These are phyloP conservation scores for Chaetothyriales sp. DNA, from an alignment of 2,329 filamentous ascomycete species.

Conservation along the genomic window DNA sequence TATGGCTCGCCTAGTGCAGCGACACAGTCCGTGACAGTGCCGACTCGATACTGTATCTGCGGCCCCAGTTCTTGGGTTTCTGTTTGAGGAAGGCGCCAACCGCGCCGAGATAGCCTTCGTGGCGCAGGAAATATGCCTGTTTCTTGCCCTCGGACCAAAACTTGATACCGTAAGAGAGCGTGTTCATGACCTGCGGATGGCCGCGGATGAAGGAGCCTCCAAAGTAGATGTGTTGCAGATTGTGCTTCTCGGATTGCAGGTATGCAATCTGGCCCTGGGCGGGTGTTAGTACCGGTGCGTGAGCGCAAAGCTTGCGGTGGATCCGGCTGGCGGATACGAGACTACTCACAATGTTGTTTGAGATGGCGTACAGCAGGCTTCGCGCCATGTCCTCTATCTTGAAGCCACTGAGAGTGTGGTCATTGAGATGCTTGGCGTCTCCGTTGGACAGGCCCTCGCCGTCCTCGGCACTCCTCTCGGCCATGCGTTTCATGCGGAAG, in stretches of 20 bases:
- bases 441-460: conserved; percentile 45
- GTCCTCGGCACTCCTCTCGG: conserved; percentile 66
- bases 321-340: too few species aligned
- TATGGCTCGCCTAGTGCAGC: not conserved
- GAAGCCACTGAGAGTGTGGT: conserved; percentile 38
- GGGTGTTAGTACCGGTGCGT: conserved; percentile 67
- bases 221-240: conserved; percentile 87
- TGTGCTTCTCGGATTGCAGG: conserved; percentile 90
- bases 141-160: conserved; percentile 94
- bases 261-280: conserved; percentile 74
- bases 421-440: conserved; percentile 19
- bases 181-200: conserved; percentile 96
- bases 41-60: conserved; percentile 61
- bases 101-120: conserved; percentile 88
- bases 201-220: conserved; percentile 93
- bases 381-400: conserved; percentile 73
- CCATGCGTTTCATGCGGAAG: conserved; percentile 78
- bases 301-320: conserved; percentile 11
- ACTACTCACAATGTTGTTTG: conserved; percentile 6
- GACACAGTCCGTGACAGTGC: not conserved
- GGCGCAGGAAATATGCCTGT: conserved; percentile 87
- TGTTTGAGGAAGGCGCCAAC: conserved; percentile 90
- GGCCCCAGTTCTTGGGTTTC: conserved; percentile 81
- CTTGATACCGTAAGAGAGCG: conserved; percentile 86
- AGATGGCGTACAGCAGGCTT: conserved; percentile 79